Evolutionary conservation across 148 eudicot species (phyloP).

Genomic region (Rheum nobile): DNA sequence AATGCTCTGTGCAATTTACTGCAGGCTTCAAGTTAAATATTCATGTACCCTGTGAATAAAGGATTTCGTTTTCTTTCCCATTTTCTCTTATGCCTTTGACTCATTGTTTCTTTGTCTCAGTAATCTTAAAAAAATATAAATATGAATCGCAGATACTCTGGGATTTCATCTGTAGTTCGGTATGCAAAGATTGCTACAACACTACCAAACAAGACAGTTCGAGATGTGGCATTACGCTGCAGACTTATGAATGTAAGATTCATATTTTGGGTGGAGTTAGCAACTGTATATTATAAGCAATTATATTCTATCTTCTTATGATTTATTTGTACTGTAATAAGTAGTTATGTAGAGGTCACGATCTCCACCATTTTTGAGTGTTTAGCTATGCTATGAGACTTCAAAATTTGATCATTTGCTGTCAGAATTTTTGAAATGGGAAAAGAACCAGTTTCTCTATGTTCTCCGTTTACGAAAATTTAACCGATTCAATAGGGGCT

Average conservation of each 20-base stretch:
- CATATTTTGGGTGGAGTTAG: neutral
- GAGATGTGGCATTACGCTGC: conserved; percentile 47
- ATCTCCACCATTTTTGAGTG: neutral
- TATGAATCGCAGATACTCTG: conserved; percentile 25
- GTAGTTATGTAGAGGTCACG: neutral
- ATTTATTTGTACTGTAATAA: neutral
- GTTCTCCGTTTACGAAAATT: neutral
- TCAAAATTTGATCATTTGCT: neutral
- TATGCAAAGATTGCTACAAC: conserved; percentile 40
- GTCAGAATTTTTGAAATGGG: neutral
- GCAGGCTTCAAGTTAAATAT: neutral
- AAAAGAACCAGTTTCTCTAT: neutral
- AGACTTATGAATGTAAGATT: conserved; percentile 42
- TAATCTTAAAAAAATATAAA: neutral
- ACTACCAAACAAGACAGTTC: conserved; percentile 35
- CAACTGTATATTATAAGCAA: neutral
- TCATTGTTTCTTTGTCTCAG: neutral
- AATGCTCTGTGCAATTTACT: neutral
- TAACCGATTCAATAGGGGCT: neutral
- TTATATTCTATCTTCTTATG: neutral
- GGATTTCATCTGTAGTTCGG: conserved; percentile 23
- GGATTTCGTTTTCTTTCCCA: neutral
- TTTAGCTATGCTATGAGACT: neutral
- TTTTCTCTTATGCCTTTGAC: neutral
- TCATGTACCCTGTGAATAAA: neutral